Conservation (phyloP, 768 basidiomycete species). For the Botryobasidium botryosum region DNA sequence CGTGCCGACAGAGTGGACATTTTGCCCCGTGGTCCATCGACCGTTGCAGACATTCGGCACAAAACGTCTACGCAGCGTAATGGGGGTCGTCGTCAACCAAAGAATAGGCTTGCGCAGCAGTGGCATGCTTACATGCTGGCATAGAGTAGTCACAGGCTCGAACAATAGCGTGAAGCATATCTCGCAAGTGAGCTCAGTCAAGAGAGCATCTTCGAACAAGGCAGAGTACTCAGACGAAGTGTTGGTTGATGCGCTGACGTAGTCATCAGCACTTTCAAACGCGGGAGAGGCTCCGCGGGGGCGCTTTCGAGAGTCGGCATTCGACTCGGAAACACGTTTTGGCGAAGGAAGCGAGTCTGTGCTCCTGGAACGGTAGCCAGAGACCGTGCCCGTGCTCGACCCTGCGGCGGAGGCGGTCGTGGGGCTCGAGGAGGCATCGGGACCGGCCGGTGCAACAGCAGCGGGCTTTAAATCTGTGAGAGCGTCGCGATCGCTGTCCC, state of each 20-base stretch:
- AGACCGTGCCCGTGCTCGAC: not conserved
- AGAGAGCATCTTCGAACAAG: constrained; percentile 23
- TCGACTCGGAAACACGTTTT: not conserved
- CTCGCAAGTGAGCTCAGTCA: constrained; percentile 67
- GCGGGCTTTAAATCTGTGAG: no score
- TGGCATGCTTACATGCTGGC: constrained; percentile 62
- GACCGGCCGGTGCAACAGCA: no score
- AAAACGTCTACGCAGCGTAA: constrained; percentile 52
- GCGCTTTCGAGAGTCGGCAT: not conserved
- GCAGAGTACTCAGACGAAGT: no score
- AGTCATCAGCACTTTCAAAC: not conserved
- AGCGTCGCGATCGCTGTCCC: no score
- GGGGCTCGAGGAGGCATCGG: no score
- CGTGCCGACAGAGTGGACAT: constrained; percentile 77
- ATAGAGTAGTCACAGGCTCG: constrained; percentile 82
- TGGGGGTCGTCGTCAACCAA: constrained; percentile 1
- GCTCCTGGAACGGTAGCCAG: not conserved
- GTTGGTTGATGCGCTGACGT: no score
- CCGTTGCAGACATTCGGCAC: constrained; percentile 72
- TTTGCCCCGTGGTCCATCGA: constrained; percentile 68
- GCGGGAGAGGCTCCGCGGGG: constrained; percentile 1
- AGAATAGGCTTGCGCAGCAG: not conserved
- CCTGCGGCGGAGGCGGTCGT: no score
- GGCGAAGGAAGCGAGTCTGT: not conserved
- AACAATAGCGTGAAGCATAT: constrained; percentile 76